Percentiles rank a stretch among this genome's conserved stretches.
Evolutionary conservation across 176 grass and related monocot genomes (phyloP).

Genomic region (Dactylis glomerata): DNA sequence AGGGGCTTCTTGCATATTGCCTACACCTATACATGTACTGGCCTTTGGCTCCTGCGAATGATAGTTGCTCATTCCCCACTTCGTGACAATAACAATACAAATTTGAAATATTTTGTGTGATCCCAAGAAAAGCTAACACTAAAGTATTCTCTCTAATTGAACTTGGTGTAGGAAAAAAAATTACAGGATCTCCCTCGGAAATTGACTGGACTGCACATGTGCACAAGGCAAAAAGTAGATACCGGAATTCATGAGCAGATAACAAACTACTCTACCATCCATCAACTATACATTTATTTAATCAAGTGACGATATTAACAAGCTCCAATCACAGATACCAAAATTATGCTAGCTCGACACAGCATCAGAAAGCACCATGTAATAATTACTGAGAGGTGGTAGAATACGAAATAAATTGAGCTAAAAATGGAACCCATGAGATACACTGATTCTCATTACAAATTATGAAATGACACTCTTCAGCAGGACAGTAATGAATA

Average conservation of each 20-base stretch:
- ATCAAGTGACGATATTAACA: background rate
- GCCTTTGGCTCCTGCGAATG: too few relatives aligned
- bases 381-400: too few relatives aligned
- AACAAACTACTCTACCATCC: background rate
- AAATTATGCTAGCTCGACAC: background rate
- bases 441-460: too few relatives aligned
- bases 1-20: too few relatives aligned
- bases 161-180: background rate
- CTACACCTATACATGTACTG: too few relatives aligned
- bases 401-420: background rate
- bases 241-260: background rate
- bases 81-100: too few relatives aligned
- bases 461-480: background rate
- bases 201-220: too few relatives aligned
- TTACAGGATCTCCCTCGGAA: background rate
- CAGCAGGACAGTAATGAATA: background rate
- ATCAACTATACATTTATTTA: background rate
- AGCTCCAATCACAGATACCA: background rate
- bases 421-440: background rate
- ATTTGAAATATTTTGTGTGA: background rate
- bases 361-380: background rate
- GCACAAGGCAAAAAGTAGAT: background rate
- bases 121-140: background rate
- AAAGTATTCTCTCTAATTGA: background rate
- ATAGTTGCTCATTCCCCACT: too few relatives aligned